Evolutionary conservation across 306 rosid species (phyloP), one percentile per base, ranked within the genome.

Genomic region (Prinsepia uniflora): DNA sequence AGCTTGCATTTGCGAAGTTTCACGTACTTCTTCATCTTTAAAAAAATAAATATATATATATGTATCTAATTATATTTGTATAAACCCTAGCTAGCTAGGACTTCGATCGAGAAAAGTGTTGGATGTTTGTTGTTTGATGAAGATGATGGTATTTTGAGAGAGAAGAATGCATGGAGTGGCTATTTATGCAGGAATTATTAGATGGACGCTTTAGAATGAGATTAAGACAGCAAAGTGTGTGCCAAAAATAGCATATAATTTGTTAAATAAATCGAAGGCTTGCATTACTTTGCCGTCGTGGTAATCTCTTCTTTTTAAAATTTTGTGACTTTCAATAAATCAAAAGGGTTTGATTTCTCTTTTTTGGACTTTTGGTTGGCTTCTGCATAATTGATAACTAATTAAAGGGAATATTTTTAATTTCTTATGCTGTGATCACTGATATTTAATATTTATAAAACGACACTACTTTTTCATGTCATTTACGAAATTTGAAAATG

Each of bases 1-100:
- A 73, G 71, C 71, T 53, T 73, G 77, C 77, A 73, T 71, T 73
- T 73, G 18, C 64, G 71, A 42, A 73, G 77, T 71, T 50, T 63
- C 34, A 73, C 71, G 22, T 73, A 73, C 47, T 55, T 41, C 54
- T 50, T 63, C 59, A 52, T 64, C 65, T 41, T 73, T 71, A 63
- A 15, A n/a, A n/a, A n/a, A n/a, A n/a, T n/a, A n/a, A n/a, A n/a
- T n/a, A n/a, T n/a, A n/a, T 55, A 52, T 63, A 1, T 11, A 10
- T 6, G 5, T 11, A 34, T 1, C 6, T 41, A 22, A 41, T 69
- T 54, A 49, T 44, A 65, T 45, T 30, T 30, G 36, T 3, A 30
- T 30, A 30, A 30, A 30, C 36, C 36, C 36, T 30, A 30, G 36
- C 36, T 30, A 30, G 36, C 36, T 30, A 30, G 36, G 36, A 1